Base-by-base conservation (phyloP, 768 basidiomycete species). In the Leccinum aurantiacum region DNA sequence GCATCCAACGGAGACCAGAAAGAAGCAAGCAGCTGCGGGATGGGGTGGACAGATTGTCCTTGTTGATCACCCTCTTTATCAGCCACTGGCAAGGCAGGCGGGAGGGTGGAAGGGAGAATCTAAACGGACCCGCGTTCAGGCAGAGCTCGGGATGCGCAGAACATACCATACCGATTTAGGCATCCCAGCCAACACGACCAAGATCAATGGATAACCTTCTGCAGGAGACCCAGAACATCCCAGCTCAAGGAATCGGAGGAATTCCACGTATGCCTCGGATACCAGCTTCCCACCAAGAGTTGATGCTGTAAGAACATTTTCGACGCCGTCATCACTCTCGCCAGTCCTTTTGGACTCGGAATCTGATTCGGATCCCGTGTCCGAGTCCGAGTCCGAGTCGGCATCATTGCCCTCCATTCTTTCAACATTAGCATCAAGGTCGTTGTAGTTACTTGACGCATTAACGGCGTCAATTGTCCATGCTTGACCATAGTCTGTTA, bases 111-210 rank as follows among this genome's bases (percentile, higher is more conserved):
- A 37, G 59, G 72, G 29, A 70, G 64, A 75, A 47, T 70, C 68
- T 59, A 54, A 41, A 15, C 8, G 9, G 15, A 5, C 2, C 35
- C n/a, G 15, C 8, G 48, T 56, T 57, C 29, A 67, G 37, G 49
- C 17, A 2, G 19, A 37, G n/a, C 25, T 6, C n/a, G 54, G 41
- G 54, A 9, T 52, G 58, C 56, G 3, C 7, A 53, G 29, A 56
- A 29, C 15, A 53, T 22, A 41, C 67, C 85, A 54, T 73, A 92
- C 90, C 46, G 79, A 77, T 13, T 80, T 71, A 1, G 93, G 90
- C 13, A 98, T 82, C 0, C 92, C 94, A 2, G 93, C 90, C 14
- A 98, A 70, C 25, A 95, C 80, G 25, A 97, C 79, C 17, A 97
- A 76, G 27, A 96, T 80, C 2, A 87, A 80, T 0, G 93, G 93